Evolutionary conservation across 345 rosid species (phyloP).

Genomic region (Punica granatum): DNA sequence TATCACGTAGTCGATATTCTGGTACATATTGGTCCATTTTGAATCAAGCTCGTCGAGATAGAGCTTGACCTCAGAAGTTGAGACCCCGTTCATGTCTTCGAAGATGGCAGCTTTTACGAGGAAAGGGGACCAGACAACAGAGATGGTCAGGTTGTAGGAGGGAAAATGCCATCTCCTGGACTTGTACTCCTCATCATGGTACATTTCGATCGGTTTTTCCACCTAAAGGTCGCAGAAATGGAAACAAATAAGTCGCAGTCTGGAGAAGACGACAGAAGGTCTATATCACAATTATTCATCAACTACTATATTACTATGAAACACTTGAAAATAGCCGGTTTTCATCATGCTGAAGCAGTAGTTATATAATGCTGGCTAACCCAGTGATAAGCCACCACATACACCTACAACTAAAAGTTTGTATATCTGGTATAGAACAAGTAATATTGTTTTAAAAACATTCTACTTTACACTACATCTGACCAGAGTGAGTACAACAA

Average conservation of each 20-base stretch:
- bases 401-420: no score
- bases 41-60: slow-evolving; percentile 74
- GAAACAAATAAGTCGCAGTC: not conserved
- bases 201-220: slow-evolving; percentile 62
- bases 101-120: slow-evolving; percentile 78
- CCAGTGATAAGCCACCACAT: not conserved
- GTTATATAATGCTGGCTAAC: not conserved
- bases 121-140: slow-evolving; percentile 88
- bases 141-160: slow-evolving; percentile 55
- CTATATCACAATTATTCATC: not conserved
- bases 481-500: not conserved
- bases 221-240: slow-evolving; percentile 35
- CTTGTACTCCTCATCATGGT: slow-evolving; percentile 72
- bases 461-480: not conserved
- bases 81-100: slow-evolving; percentile 82
- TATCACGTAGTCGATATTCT: slow-evolving; percentile 53
- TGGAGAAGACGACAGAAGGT: not conserved
- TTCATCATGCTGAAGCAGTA: not conserved
- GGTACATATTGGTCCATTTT: slow-evolving; percentile 51
- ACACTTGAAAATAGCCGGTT: not conserved
- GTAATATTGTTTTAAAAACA: not conserved
- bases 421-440: no score
- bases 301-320: not conserved
- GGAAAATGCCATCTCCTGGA: slow-evolving; percentile 76
- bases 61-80: slow-evolving; percentile 63